Evolutionary conservation across 2,329 filamentous ascomycete genomes (phyloP).

Genomic region (Colletotrichum somersetense): DNA sequence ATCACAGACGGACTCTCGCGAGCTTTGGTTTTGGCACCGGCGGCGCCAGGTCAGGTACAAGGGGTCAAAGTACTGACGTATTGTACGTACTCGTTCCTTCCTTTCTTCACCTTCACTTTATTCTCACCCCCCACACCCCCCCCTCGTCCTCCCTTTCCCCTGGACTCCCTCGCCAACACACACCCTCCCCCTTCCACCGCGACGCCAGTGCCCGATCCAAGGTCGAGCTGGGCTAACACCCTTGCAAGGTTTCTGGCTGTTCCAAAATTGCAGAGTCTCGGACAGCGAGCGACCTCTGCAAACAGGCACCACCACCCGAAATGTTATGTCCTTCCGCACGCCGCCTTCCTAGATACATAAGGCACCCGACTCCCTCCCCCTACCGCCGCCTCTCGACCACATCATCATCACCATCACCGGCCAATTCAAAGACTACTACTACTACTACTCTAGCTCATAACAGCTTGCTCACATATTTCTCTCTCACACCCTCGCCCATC

Average conservation of each 20-base stretch:
- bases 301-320: conserved; percentile 40
- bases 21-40: conserved; percentile 34
- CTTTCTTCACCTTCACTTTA: conserved; percentile 41
- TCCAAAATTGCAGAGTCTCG: conserved; percentile 41
- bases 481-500: conserved; percentile 15
- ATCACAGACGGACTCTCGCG: conserved; percentile 27
- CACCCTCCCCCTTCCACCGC: conserved; percentile 5
- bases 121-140: conserved; percentile 19
- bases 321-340: conserved; percentile 29
- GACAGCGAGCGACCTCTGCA: conserved; percentile 35
- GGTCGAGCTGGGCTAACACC: conserved; percentile 40
- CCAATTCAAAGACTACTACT: conserved; percentile 19
- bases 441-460: conserved; percentile 8
- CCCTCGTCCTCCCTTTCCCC: conserved; percentile 10
- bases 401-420: conserved; percentile 22
- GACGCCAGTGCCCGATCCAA: conserved; percentile 41
- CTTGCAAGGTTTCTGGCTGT: conserved; percentile 41
- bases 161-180: conserved; percentile 5
- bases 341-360: conserved; percentile 43
- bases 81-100: conserved; percentile 21
- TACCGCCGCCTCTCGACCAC: conserved; percentile 11
- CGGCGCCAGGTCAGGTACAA: conserved; percentile 30
- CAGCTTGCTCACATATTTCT: conserved; percentile 30
- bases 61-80: conserved; percentile 31
- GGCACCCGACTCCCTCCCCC: conserved; percentile 39